Percentiles rank a stretch among this genome's conserved stretches.
These are phyloP conservation scores for Pseudogymnoascus sp. DNA, from an alignment of 2,329 filamentous ascomycete species.

Conservation along the genomic window DNA sequence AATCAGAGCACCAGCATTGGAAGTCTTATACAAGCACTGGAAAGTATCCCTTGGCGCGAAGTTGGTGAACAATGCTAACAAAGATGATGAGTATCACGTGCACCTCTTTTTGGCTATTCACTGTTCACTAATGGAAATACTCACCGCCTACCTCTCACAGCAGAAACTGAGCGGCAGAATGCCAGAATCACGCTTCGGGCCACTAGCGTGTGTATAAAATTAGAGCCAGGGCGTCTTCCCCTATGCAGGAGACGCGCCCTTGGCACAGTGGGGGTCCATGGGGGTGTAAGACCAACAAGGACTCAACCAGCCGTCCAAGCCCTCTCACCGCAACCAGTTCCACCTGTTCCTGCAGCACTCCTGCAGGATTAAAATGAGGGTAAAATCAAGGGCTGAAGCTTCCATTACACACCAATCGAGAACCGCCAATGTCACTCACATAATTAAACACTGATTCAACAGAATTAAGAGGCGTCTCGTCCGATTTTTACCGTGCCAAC, in stretches of 20 bases:
- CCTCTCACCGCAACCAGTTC: slow-evolving; percentile 5
- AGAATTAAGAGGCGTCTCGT: not conserved
- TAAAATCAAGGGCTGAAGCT: slow-evolving; percentile 1
- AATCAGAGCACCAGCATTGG: not conserved
- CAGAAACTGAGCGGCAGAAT: too few species aligned
- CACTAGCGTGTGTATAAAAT: slow-evolving; percentile 8
- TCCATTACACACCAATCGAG: not conserved
- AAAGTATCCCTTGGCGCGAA: not conserved
- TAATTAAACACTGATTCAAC: slow-evolving; percentile 7
- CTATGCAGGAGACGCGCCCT: slow-evolving; percentile 3
- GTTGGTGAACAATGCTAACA: not conserved
- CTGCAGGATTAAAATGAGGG: slow-evolving; percentile 7
- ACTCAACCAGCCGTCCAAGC: too few species aligned
- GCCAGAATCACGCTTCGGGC: not conserved
- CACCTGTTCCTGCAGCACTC: not conserved
- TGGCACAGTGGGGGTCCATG: slow-evolving; percentile 2
- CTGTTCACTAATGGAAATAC: not conserved
- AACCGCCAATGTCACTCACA: not conserved
- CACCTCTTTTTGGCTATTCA: not conserved
- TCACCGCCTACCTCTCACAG: not conserved
- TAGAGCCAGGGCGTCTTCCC: slow-evolving; percentile 1
- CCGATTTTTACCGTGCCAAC: not conserved
- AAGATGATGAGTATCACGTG: not conserved
- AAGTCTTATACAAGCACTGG: not conserved
- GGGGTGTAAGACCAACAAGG: not conserved